These are phyloP conservation scores for Kodamaea nitidulidarum DNA, from an alignment of 805 yeast genomes.

Conservation along the genomic window DNA sequence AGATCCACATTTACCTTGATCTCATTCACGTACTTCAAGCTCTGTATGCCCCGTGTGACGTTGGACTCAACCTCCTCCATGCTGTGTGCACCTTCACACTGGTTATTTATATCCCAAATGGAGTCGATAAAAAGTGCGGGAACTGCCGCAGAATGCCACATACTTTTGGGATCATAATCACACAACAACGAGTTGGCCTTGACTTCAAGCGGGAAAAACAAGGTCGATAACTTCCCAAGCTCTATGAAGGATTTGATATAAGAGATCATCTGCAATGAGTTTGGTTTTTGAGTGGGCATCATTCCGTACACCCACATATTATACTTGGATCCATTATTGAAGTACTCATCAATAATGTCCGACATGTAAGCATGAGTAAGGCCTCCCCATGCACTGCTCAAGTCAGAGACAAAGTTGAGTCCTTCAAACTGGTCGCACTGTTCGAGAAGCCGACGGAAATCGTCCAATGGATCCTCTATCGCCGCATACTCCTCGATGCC, in stretches of 20 bases:
- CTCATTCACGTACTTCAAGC: constrained; percentile 47
- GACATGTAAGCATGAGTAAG: constrained; percentile 49
- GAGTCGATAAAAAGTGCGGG: constrained; percentile 30
- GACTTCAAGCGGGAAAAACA: constrained; percentile 49
- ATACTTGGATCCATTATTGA: constrained; percentile 38
- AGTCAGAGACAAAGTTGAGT: constrained; percentile 61
- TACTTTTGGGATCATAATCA: constrained; percentile 16
- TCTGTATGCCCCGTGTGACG: constrained; percentile 38
- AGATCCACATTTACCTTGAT: constrained; percentile 18
- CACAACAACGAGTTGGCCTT: constrained; percentile 3
- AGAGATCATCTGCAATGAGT: constrained; percentile 20
- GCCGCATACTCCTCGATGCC: constrained; percentile 61
- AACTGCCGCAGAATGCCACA: constrained; percentile 42
- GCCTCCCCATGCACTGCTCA: constrained; percentile 86
- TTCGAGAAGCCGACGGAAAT: constrained; percentile 64
- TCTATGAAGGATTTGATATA: constrained; percentile 46
- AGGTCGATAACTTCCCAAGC: constrained; percentile 45
- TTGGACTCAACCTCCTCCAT: constrained; percentile 45
- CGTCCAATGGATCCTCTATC: constrained; percentile 38
- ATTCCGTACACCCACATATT: constrained; percentile 35
- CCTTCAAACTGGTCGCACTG: constrained; percentile 74
- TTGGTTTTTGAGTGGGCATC: constrained; percentile 38
- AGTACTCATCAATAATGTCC: constrained; percentile 66
- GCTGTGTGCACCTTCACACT: constrained; percentile 24
- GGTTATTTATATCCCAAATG: constrained; percentile 45